Evolutionary conservation across 2,329 filamentous ascomycete genomes (phyloP).

Genomic region (Furcasterigmium furcatum): DNA sequence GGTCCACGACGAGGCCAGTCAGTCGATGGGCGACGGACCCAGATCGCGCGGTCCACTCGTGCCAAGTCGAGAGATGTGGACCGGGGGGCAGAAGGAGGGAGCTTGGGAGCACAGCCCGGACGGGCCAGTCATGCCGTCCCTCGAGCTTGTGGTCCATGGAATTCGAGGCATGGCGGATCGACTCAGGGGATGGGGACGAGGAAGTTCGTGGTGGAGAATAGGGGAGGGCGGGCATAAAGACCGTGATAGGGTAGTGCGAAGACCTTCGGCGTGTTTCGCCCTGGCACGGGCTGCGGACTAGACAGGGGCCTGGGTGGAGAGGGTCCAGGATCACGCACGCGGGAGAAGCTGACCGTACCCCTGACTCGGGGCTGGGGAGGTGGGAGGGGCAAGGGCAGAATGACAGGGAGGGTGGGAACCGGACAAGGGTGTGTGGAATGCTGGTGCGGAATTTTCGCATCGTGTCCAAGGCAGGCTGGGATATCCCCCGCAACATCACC

Average conservation of each 20-base stretch:
- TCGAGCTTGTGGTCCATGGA: slow-evolving; percentile 24
- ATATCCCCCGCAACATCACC: slow-evolving; percentile 4
- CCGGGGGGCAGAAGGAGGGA: slow-evolving; percentile 1
- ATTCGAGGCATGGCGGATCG: slow-evolving; percentile 36
- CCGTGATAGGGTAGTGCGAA: slow-evolving; percentile 24
- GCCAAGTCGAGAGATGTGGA: slow-evolving; percentile 3
- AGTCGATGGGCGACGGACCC: neutral
- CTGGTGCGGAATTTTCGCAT: slow-evolving; percentile 12
- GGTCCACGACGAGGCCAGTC: neutral
- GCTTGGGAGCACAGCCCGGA: slow-evolving; percentile 10
- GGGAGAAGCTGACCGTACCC: neutral
- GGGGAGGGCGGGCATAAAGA: slow-evolving; percentile 8
- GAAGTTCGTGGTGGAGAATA: slow-evolving; percentile 16
- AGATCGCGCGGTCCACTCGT: neutral
- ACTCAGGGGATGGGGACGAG: slow-evolving; percentile 17
- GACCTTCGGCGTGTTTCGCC: slow-evolving; percentile 15
- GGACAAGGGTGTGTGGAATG: slow-evolving; percentile 8
- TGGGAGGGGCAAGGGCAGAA: neutral
- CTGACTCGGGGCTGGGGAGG: neutral
- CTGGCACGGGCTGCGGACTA: slow-evolving; percentile 12
- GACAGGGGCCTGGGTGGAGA: slow-evolving; percentile 16
- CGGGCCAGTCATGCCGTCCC: slow-evolving; percentile 29
- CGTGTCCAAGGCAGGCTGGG: slow-evolving; percentile 11
- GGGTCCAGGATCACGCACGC: slow-evolving; percentile 4
- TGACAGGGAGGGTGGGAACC: neutral